Base-by-base conservation (phyloP, 371 early-diverging fungal species). In the Rhizopus microsporus region DNA sequence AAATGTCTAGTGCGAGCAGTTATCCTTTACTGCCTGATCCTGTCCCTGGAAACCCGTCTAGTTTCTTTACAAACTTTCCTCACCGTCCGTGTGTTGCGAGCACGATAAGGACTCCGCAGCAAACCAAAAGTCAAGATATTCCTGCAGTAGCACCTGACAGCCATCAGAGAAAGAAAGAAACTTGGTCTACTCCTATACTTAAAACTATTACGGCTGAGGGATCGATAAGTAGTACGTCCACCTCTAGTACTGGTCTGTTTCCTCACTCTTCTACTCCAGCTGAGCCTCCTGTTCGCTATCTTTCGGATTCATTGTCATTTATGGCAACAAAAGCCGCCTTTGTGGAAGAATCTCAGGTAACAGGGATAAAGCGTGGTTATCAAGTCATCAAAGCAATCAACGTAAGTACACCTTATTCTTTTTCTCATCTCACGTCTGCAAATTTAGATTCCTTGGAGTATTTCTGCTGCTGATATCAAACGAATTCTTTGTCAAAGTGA, bases 401-500 rank as follows among this genome's bases (percentile, higher is more conserved):
- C 43, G 54, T 53, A 52, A 52, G 37, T 37, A n/a, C 10, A 1
- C 32, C 12, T n/a, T 9, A 4, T 15, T 50, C 12, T 50, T 34
- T 32, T n/a, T 35, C 31, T 46, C 10, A 46, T 29, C 29, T 32
- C 4, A 9, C 17, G 10, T 17, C 13, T 35, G 33, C 30, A 30
- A 13, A 1, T 23, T 37, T 38, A 58, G 58, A 37, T 54, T 12
- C 50, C 59, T 50, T 63, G 51, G 58, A 1, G 33, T 42, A 10
- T 57, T 17, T 31, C 35, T 38, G 9, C 46, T 7, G 17, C 52
- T 30, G 44, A 39, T 8, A 50, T 63, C 13, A 54, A 37, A 17
- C 12, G 31, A 10, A 29, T 48, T 3, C 13, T 53, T 8, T 1
- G 33, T 5, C 3, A 38, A 17, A 16, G 31, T n/a, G 33, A 5